Evolutionary conservation across 2,329 filamentous ascomycete genomes (phyloP).

Genomic region (Neurospora crassa): DNA sequence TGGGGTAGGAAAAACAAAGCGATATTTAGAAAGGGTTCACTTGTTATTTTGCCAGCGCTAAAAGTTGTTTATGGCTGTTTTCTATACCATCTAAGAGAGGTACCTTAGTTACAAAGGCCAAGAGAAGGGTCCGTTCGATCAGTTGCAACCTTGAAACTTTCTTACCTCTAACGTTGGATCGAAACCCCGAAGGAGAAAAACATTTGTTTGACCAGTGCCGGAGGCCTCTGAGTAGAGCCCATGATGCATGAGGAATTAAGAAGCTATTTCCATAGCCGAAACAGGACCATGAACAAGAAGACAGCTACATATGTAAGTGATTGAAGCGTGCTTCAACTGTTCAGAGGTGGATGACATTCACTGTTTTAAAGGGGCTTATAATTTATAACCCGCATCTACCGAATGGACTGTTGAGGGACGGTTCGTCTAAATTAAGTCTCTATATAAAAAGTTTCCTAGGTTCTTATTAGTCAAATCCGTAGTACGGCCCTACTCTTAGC

Average conservation of each 20-base stretch:
- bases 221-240: background rate
- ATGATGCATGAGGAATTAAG: background rate
- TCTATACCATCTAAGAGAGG: background rate
- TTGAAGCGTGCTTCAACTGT: no score
- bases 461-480: no score
- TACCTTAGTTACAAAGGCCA: background rate
- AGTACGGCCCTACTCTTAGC: no score
- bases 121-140: background rate
- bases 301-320: background rate
- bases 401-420: no score
- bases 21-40: background rate
- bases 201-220: background rate
- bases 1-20: background rate
- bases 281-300: background rate
- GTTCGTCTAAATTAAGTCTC: no score
- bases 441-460: no score
- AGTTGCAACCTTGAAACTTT: background rate
- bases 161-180: background rate
- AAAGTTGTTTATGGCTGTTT: background rate
- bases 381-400: no score
- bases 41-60: background rate
- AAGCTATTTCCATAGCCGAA: background rate
- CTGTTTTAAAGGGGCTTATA: no score
- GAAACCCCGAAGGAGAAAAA: background rate
- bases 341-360: no score